A percentile compares a stretch with the other conserved stretches of the same genome.
Evolutionary conservation across 176 grass and related monocot genomes (phyloP).

Genomic region (Cymbopogon citratus): DNA sequence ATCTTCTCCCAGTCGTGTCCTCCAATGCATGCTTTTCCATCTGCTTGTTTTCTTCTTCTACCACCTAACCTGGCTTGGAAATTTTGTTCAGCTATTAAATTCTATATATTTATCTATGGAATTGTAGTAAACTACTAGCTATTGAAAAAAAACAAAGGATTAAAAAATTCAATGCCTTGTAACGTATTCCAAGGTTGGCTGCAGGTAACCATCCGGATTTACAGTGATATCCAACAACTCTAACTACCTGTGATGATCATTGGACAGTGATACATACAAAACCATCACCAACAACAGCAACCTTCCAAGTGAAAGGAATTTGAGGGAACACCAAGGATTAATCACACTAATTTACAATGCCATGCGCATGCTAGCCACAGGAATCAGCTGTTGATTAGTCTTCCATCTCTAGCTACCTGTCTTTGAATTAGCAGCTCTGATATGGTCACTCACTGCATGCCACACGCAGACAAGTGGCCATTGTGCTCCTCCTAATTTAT

Average conservation of each 20-base stretch:
- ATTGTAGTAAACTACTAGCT: neutral
- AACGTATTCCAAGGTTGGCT: constrained; percentile 14
- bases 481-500: constrained; percentile 38
- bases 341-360: neutral
- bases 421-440: constrained; percentile 23
- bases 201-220: constrained; percentile 25
- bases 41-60: constrained; percentile 42
- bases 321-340: neutral
- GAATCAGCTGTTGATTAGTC: neutral
- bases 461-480: constrained; percentile 52
- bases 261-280: constrained; percentile 37
- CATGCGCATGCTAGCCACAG: neutral
- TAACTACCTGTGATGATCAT: constrained; percentile 40
- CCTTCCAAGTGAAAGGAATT: constrained; percentile 22
- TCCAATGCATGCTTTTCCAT: neutral
- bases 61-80: constrained; percentile 44
- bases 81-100: constrained; percentile 28
- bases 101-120: neutral
- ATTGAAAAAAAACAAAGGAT: neutral
- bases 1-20: constrained; percentile 18
- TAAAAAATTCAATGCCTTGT: neutral
- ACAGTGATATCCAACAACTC: constrained; percentile 41
- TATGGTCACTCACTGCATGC: constrained; percentile 5
- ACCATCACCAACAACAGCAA: neutral
- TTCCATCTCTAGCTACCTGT: constrained; percentile 10